These are phyloP conservation scores for Prunus campanulata DNA, from an alignment of 306 rosid genomes.

Conservation along the genomic window DNA sequence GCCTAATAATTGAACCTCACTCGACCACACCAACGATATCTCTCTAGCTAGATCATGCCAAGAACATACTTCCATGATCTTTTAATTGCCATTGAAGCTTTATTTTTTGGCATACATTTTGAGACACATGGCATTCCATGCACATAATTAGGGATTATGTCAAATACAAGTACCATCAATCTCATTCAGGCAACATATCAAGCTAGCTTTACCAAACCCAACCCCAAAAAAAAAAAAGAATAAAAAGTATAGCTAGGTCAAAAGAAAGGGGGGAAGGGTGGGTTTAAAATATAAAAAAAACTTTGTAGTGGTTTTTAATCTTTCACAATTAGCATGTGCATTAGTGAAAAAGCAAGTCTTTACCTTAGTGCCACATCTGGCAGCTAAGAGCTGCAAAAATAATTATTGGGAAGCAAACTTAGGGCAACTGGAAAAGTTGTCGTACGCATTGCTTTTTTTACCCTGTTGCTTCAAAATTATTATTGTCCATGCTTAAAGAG, in stretches of 20 bases:
- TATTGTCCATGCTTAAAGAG: background rate
- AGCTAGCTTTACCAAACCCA: background rate
- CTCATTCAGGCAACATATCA: no score
- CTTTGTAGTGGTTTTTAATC: background rate
- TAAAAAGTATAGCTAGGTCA: background rate
- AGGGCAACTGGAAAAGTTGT: conserved; percentile 5
- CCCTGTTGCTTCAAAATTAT: background rate
- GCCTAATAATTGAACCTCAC: background rate
- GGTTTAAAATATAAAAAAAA: background rate
- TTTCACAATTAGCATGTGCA: background rate
- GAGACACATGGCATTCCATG: conserved; percentile 1
- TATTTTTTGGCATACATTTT: background rate
- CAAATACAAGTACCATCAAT: background rate
- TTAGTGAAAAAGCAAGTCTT: background rate
- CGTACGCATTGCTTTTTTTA: background rate
- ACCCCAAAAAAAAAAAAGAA: rapidly evolving
- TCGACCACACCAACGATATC: background rate
- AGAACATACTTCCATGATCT: background rate
- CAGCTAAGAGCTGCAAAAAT: background rate
- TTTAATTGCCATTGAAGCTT: background rate
- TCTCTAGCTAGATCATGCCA: background rate
- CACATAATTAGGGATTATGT: background rate
- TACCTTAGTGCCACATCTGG: background rate
- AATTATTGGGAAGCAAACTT: conserved; percentile 1
- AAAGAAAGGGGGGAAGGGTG: background rate